Evolutionary conservation across 2,329 filamentous ascomycete species (phyloP).

Genomic region (Clonostachys solani): DNA sequence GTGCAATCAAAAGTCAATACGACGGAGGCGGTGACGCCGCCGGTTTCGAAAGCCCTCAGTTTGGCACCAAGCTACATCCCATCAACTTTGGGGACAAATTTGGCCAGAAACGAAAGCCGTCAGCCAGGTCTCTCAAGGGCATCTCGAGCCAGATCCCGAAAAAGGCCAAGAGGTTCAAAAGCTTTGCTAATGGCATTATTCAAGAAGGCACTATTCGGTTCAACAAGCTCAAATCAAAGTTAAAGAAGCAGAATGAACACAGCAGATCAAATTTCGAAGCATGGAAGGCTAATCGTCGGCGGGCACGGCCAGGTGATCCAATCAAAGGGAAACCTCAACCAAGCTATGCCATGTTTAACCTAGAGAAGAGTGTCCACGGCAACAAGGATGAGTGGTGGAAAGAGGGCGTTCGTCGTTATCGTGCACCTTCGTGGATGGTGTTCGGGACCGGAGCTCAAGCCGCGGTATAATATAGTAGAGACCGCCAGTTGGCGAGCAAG

Average conservation of each 20-base stretch:
- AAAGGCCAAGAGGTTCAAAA: slow-evolving; percentile 16
- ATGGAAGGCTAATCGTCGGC: slow-evolving; percentile 19
- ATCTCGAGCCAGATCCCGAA: slow-evolving; percentile 6
- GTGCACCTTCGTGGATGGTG: slow-evolving; percentile 22
- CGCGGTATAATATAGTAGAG: too few relatives aligned
- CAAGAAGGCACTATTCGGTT: slow-evolving; percentile 15
- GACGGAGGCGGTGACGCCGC: slow-evolving; percentile 13
- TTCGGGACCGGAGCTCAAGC: slow-evolving; percentile 8
- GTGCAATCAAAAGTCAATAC: slow-evolving; percentile 10
- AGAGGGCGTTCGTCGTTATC: slow-evolving; percentile 23
- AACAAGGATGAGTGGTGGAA: slow-evolving; percentile 31
- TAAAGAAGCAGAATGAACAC: slow-evolving; percentile 15
- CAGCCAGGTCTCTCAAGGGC: slow-evolving; percentile 20
- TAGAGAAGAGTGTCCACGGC: slow-evolving; percentile 13
- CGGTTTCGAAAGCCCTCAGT: slow-evolving; percentile 8
- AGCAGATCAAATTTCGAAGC: slow-evolving; percentile 17
- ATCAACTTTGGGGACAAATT: slow-evolving; percentile 1
- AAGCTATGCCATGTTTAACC: slow-evolving; percentile 13
- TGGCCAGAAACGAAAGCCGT: slow-evolving; percentile 21
- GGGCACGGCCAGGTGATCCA: slow-evolving; percentile 12
- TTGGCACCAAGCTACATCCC: neutral
- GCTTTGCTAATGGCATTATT: slow-evolving; percentile 19
- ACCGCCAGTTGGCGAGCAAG: too few relatives aligned
- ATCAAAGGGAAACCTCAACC: slow-evolving; percentile 15
- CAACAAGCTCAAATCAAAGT: slow-evolving; percentile 13